Conservation (phyloP, 2,329 filamentous ascomycete species). For the Eutypella sp. region DNA sequence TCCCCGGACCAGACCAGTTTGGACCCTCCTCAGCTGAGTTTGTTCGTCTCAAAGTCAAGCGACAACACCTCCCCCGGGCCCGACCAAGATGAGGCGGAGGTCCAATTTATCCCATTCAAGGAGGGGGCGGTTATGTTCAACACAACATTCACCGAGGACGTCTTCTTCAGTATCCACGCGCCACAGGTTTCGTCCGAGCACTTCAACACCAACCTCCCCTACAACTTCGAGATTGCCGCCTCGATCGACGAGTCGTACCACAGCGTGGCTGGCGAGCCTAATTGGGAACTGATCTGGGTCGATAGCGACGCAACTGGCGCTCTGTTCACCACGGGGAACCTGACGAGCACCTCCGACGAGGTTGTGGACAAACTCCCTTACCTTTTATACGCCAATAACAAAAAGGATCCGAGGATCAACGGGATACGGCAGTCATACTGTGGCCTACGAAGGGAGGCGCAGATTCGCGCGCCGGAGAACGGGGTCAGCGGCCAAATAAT, state of each 20-base stretch:
- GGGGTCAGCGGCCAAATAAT: conserved; percentile 42
- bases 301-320: conserved; percentile 79
- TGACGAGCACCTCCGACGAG: conserved; percentile 53
- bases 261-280: conserved; percentile 47
- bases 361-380: conserved; percentile 59
- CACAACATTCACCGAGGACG: conserved; percentile 55
- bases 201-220: conserved; percentile 53
- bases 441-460: conserved; percentile 63
- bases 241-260: conserved; percentile 79
- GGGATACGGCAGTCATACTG: conserved; percentile 80
- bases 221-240: conserved; percentile 75
- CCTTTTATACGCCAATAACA: conserved; percentile 69
- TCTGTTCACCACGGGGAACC: conserved; percentile 71
- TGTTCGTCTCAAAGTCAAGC: conserved; percentile 68
- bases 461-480: conserved; percentile 54
- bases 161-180: conserved; percentile 74
- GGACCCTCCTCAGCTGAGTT: conserved; percentile 64
- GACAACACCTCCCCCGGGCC: conserved; percentile 65
- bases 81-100: conserved; percentile 41
- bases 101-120: conserved; percentile 47
- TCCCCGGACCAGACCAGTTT: conserved; percentile 37
- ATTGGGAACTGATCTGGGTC: conserved; percentile 66
- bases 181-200: conserved; percentile 54
- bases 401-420: conserved; percentile 51
- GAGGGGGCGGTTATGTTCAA: conserved; percentile 66